Percentiles rank a stretch among this genome's conserved stretches.
Evolutionary conservation across 2,329 filamentous ascomycete species (phyloP).

Genomic region (Aspergillus proliferans): DNA sequence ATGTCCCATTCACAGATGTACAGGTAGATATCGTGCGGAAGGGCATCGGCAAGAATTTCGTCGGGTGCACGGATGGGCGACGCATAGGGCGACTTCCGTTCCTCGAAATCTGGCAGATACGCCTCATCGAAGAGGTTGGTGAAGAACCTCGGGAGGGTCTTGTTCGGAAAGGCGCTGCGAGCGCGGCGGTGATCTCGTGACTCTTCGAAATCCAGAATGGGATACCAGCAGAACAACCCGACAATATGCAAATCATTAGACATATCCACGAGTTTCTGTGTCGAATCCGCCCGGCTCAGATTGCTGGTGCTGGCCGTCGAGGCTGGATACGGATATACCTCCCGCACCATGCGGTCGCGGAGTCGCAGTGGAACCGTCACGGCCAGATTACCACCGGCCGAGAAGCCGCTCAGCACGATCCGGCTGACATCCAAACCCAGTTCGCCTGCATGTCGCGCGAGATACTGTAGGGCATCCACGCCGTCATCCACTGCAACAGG

Average conservation of each 20-base stretch:
- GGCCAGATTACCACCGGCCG: slow-evolving; percentile 57
- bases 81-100: slow-evolving; percentile 53
- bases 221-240: slow-evolving; percentile 57
- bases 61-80: slow-evolving; percentile 53
- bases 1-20: slow-evolving; percentile 63
- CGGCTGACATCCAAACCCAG: slow-evolving; percentile 53
- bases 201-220: slow-evolving; percentile 56
- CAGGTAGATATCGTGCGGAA: slow-evolving; percentile 57
- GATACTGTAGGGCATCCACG: slow-evolving; percentile 55
- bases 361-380: slow-evolving; percentile 57
- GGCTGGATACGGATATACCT: slow-evolving; percentile 2
- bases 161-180: slow-evolving; percentile 48
- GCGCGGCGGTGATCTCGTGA: slow-evolving; percentile 54
- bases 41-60: slow-evolving; percentile 45
- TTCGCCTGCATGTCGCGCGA: slow-evolving; percentile 51
- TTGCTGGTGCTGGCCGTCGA: slow-evolving; percentile 14
- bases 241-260: slow-evolving; percentile 45
- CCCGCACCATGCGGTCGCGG: slow-evolving; percentile 32
- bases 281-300: slow-evolving; percentile 26
- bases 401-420: slow-evolving; percentile 57
- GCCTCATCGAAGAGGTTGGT: slow-evolving; percentile 45
- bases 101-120: slow-evolving; percentile 41
- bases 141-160: slow-evolving; percentile 43
- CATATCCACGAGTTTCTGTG: slow-evolving; percentile 30
- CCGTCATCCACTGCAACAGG: slow-evolving; percentile 60